Conservation (phyloP, 1,139 yeast species). For the Geotrichum reessii region DNA sequence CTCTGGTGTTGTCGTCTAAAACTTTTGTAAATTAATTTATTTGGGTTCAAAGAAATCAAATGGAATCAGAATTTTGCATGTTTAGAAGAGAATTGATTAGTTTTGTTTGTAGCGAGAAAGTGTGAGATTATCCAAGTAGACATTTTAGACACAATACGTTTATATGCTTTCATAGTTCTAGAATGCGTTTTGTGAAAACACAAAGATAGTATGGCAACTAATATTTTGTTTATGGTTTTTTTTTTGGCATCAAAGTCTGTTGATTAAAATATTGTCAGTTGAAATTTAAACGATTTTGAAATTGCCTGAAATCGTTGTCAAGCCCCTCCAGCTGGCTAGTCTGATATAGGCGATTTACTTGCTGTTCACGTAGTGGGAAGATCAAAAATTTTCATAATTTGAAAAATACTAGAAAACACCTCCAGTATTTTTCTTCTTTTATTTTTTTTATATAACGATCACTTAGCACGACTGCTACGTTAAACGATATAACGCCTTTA, state of each 20-base stretch:
- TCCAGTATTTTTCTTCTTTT: not conserved
- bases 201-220: not conserved
- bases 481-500: not conserved
- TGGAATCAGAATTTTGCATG: not conserved
- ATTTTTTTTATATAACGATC: not conserved
- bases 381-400: not conserved
- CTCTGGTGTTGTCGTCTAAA: constrained; percentile 99
- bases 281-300: not conserved
- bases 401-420: not conserved
- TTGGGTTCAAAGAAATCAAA: not conserved
- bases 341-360: not conserved
- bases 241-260: no score
- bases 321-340: not conserved
- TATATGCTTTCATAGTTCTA: no score
- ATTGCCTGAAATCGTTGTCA: not conserved
- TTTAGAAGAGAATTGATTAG: not conserved
- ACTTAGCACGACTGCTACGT: not conserved
- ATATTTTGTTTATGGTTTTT: not conserved
- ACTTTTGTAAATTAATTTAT: constrained; percentile 14
- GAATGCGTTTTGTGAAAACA: no score
- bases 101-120: not conserved
- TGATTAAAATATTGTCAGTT: not conserved
- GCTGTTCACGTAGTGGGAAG: not conserved
- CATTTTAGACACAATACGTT: not conserved
- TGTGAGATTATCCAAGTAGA: no score